Base-by-base conservation (phyloP, 306 rosid genomes). In the Gastrolobium bilobum region DNA sequence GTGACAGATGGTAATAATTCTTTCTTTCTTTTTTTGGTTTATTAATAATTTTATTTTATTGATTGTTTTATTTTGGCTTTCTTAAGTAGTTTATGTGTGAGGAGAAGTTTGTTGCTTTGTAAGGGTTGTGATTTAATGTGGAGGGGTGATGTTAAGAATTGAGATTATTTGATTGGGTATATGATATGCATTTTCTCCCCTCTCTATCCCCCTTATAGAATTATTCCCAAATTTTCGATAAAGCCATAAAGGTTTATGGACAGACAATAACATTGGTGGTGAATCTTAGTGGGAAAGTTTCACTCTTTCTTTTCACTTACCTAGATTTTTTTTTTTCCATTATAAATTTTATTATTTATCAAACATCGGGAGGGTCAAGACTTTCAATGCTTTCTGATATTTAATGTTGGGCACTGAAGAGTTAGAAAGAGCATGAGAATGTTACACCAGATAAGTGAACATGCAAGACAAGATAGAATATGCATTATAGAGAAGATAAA, bases 1-100 rank as follows among this genome's bases (percentile, higher is more conserved):
- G 62, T 2, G 94, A 62, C 98, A 93, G 74, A 93, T 93, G 98
- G 98, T 93, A 63, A 9, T 13, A 38, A 11, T 74, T 68, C 2
- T 42, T 13, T 53, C 1, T 67, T n/a, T 11, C 35, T 2, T 20
- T 64, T 52, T 57, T 10, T 72, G 26, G 40, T 5, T 50, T 35
- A 5, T 60, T 9, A 43, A 26, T 53, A 42, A 53, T 14, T 15
- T 43, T 43, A 3, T n/a, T 20, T 20, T 20, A 20, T 20, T 20
- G 26, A 20, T 20, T 20, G 26, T 0, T 20, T 20, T 20, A 1
- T 20, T 80, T 83, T 67, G 54, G 6, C 29, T 33, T 75, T 54
- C 62, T 72, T 78, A 58, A 5, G 50, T 33, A 30, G 52, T 65
- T 70, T 43, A 2, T 71, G 20, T 62, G 2, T 66, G 69, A 51